A percentile compares a stretch with the other conserved stretches of the same genome.
phyloP scores from a whole-genome alignment of 371 early-diverging fungal species.

The Zopfochytrium polystomum region DNA sequence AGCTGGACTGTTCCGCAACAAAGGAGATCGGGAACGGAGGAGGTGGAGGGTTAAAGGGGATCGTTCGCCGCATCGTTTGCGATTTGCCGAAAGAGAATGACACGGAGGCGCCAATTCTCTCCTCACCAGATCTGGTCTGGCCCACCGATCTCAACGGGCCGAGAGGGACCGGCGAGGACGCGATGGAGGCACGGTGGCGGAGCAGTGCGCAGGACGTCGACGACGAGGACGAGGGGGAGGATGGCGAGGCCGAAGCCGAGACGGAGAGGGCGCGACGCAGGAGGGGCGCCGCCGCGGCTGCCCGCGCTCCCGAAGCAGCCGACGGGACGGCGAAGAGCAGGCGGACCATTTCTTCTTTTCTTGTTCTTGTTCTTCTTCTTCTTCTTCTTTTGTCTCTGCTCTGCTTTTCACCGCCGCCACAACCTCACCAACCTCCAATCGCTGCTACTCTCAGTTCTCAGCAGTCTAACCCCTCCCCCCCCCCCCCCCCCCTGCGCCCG shows the following conservation, averaged over 20 bases:
- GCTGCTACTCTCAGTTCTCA: no score
- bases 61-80: background rate
- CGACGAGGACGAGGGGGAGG: background rate
- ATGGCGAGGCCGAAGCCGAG: background rate
- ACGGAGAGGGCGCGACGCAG: background rate
- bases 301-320: no score
- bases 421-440: no score
- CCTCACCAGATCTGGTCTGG: no score
- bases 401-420: no score
- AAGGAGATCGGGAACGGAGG: background rate
- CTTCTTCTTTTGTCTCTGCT: no score
- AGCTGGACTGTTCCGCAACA: slow-evolving; percentile 2
- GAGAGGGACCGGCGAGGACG: background rate
- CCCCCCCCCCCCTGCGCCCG: no score
- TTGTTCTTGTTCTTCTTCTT: background rate
- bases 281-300: no score
- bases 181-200: background rate
- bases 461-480: no score
- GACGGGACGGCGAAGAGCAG: no score
- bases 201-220: background rate
- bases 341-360: slow-evolving; percentile 1
- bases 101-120: background rate
- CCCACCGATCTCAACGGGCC: no score
- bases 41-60: background rate
- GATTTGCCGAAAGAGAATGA: background rate